A percentile compares a stretch with the other conserved stretches of the same genome.
phyloP scores from a whole-genome alignment of 805 yeast genomes.

The Blastobotrys mokoenaii region DNA sequence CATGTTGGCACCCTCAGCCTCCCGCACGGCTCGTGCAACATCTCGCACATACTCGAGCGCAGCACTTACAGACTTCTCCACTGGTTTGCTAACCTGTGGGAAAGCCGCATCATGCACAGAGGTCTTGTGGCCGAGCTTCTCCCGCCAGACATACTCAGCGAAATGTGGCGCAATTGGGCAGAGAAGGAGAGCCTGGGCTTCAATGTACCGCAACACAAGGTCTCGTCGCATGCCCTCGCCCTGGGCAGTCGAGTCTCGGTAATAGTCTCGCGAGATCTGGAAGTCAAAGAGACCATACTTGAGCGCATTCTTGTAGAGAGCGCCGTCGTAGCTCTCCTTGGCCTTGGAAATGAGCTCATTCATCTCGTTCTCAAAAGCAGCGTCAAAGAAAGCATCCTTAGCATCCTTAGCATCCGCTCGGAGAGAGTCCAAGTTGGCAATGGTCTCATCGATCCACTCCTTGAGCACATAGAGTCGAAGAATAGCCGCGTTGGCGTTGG shows the following conservation, averaged over 20 bases:
- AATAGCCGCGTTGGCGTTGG: slow-evolving; percentile 95
- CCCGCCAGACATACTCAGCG: slow-evolving; percentile 82
- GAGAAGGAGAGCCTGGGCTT: slow-evolving; percentile 72
- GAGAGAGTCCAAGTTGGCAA: slow-evolving; percentile 42
- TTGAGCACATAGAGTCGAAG: slow-evolving; percentile 84
- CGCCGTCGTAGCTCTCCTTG: slow-evolving; percentile 55
- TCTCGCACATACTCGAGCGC: slow-evolving; percentile 74
- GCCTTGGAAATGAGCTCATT: slow-evolving; percentile 70
- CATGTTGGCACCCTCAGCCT: slow-evolving; percentile 77
- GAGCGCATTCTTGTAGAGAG: slow-evolving; percentile 82
- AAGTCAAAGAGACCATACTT: slow-evolving; percentile 88
- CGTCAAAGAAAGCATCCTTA: slow-evolving; percentile 63
- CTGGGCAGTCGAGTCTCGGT: slow-evolving; percentile 66
- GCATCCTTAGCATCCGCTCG: slow-evolving; percentile 45
- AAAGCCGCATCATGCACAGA: slow-evolving; percentile 69
- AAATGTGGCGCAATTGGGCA: slow-evolving; percentile 96
- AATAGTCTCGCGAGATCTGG: slow-evolving; percentile 93
- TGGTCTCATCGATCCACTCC: slow-evolving; percentile 88
- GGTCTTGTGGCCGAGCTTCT: slow-evolving; percentile 55
- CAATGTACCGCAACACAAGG: slow-evolving; percentile 72
- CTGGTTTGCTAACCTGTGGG: slow-evolving; percentile 68
- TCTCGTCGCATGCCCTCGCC: slow-evolving; percentile 66
- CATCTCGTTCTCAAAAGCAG: slow-evolving; percentile 90
- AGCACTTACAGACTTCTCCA: slow-evolving; percentile 52
- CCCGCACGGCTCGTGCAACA: slow-evolving; percentile 79